Evolutionary conservation across 192 early-diverging fungal genomes (phyloP).

Genomic region (Haplosporangium gracile): DNA sequence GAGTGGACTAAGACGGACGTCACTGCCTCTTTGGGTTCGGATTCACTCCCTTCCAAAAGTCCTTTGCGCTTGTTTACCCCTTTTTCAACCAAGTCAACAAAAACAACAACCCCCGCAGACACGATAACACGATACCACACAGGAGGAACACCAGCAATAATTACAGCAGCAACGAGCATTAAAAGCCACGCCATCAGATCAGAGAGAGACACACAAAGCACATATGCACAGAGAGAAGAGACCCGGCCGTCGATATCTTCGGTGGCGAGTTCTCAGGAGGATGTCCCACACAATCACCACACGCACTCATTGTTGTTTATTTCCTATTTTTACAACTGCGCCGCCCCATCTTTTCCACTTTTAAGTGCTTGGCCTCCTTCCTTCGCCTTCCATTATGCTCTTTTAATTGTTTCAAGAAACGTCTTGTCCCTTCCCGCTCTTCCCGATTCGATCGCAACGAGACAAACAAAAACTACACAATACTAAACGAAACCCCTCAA

Average conservation of each 20-base stretch:
- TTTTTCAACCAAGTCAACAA: background rate
- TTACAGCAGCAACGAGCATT: background rate
- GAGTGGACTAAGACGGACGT: background rate
- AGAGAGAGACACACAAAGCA: background rate
- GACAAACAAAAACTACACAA: background rate
- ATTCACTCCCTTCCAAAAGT: background rate
- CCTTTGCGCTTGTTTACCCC: background rate
- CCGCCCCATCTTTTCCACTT: background rate
- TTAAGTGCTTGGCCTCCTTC: conserved; percentile 2
- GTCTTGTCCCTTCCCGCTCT: background rate
- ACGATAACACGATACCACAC: background rate
- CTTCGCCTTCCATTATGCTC: background rate
- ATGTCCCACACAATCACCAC: background rate
- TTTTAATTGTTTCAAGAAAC: conserved; percentile 14
- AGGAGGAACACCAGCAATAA: background rate
- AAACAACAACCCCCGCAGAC: background rate
- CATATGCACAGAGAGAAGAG: background rate
- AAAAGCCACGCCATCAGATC: background rate
- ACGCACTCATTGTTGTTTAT: background rate
- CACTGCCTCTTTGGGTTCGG: too few relatives aligned
- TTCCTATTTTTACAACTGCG: background rate
- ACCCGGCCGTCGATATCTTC: background rate
- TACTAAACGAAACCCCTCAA: conserved; percentile 28
- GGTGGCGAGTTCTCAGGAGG: conserved; percentile 5
- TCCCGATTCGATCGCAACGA: background rate